Base-by-base conservation (phyloP, 2,329 filamentous ascomycete genomes). In the Epichloe hybrida region DNA sequence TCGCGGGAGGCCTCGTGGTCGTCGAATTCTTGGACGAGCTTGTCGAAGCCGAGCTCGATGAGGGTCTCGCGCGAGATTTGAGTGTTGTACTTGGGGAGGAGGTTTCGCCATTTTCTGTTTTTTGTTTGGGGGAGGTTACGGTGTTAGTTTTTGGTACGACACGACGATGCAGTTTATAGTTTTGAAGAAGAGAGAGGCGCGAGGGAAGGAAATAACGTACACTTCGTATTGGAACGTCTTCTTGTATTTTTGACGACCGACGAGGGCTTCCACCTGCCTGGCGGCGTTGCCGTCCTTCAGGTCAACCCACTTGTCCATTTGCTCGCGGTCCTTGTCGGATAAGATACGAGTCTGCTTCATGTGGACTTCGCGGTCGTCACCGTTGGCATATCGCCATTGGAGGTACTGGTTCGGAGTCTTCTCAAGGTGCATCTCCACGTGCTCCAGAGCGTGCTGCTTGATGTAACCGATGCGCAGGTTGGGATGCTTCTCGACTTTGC, bases 371-470 rank as follows among this genome's bases (percentile, higher is more conserved):
- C 93, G 88, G 62, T 98, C 93, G 60, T 97, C 93, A 63, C 93
- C 93, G 63, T 97, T 88, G 61, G 88, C 88, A 65, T 97, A 98
- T 61, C 93, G 87, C 93, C 93, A 98, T 71, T 97, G 93, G 36
- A 98, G 79, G 65, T 98, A 98, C 71, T 98, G 93, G 67, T 95
- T 97, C 40, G 93, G 93, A 0, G 93, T 98, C 80, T 98, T 98
- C 71, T 98, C 93, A 59, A 97, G 75, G 65, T 98, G 93, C 91
- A 96, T 95, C 72, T 98, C 91, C 11, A 98, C 93, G 80, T 98
- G 93, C 75, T 98, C 93, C 12, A 98, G 78, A 43, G 93, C 93
- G 69, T 98, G 93, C 74, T 98, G 93, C 75, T 97, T 97, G 74
- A 98, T 97, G 75, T 98, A 98, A 50, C 93, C 93, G 61, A 98